Evolutionary conservation across 1,284 basidiomycete genomes (phyloP).

Genomic region (Ceraceosorus guamensis): DNA sequence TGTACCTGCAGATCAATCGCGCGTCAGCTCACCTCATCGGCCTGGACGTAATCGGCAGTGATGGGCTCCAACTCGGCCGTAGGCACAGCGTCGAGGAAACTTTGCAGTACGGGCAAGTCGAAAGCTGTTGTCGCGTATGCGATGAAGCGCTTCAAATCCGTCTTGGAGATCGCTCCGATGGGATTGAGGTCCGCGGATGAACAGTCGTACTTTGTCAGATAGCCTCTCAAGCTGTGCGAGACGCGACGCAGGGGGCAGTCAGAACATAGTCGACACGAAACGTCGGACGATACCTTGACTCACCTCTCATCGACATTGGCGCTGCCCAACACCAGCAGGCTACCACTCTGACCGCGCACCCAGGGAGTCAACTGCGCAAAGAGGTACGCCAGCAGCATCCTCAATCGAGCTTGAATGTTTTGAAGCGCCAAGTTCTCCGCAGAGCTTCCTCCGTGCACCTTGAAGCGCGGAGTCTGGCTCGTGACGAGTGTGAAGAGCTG

Average conservation of each 20-base stretch:
- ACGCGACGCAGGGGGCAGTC: conserved; percentile 1
- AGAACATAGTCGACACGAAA: conserved; percentile 4
- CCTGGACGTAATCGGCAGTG: conserved; percentile 83
- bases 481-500: conserved; percentile 79
- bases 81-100: conserved; percentile 79
- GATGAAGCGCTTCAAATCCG: conserved; percentile 93
- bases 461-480: conserved; percentile 71
- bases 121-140: conserved; percentile 71
- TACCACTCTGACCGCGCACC: conserved; percentile 75
- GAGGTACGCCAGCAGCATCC: conserved; percentile 95
- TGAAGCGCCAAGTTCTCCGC: conserved; percentile 94
- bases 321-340: conserved; percentile 85
- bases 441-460: conserved; percentile 73
- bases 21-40: conserved; percentile 66
- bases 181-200: conserved; percentile 83
- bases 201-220: conserved; percentile 93
- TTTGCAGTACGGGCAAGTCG: conserved; percentile 71
- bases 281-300: conserved; percentile 10
- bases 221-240: conserved; percentile 64
- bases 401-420: conserved; percentile 89
- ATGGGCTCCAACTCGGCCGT: conserved; percentile 96
- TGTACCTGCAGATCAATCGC: neutral
- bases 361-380: conserved; percentile 94
- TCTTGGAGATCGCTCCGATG: conserved; percentile 95
- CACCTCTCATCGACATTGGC: conserved; percentile 97